A percentile compares a stretch with the other conserved stretches of the same genome.
Evolutionary conservation across 83 land plant genomes (phyloP).

Genomic region (Picea abies): DNA sequence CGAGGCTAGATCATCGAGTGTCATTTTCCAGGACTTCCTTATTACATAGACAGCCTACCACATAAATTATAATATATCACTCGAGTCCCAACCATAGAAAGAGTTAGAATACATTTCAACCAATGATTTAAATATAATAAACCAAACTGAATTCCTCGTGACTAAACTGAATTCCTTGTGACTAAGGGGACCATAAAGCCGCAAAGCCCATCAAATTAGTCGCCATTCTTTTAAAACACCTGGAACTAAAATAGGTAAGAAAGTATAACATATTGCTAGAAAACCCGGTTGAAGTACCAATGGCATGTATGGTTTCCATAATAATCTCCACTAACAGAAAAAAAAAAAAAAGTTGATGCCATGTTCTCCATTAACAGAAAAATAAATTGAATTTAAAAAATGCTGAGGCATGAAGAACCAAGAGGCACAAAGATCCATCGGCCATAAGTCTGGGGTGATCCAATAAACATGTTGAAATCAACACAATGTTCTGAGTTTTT

Average conservation of each 20-base stretch:
- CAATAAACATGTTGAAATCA: conserved; percentile 50
- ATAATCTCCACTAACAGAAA: conserved; percentile 89
- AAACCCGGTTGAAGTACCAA: conserved; percentile 96
- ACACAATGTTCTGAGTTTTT: conserved; percentile 44
- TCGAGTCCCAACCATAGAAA: not conserved
- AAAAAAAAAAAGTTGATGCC: too few species aligned
- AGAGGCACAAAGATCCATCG: conserved; percentile 76
- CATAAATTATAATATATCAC: not conserved
- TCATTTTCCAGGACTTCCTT: not conserved
- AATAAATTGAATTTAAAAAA: conserved; percentile 88
- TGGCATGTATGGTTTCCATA: conserved; percentile 97
- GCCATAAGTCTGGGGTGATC: conserved; percentile 84
- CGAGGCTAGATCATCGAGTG: not conserved
- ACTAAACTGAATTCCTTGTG: conserved; percentile 99
- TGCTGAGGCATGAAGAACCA: conserved; percentile 82
- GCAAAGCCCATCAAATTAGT: conserved; percentile 83
- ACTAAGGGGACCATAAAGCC: conserved; percentile 76
- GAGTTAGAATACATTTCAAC: not conserved
- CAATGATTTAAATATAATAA: not conserved
- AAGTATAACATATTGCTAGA: conserved; percentile 51
- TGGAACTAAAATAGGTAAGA: conserved; percentile 62
- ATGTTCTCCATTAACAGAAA: conserved; percentile 89
- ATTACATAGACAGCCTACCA: not conserved
- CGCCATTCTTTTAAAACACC: conserved; percentile 79
- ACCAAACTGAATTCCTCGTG: conserved; percentile 97